Conservation (phyloP, 139 green algal genomes). For the Ulvella scutata region DNA sequence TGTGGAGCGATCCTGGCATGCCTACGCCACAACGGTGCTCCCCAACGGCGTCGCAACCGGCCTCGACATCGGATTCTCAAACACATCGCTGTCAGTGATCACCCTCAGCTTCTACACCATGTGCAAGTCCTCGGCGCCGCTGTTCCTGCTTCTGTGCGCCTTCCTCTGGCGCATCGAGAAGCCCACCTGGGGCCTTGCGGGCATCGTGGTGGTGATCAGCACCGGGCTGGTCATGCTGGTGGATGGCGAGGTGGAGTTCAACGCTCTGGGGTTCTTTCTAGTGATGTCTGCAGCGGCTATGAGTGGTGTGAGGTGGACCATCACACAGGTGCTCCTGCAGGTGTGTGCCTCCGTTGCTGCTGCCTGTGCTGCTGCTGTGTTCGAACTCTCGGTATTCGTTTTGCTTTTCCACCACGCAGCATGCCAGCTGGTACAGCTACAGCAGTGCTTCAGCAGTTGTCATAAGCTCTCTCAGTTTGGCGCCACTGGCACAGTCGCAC, state of each 20-base stretch:
- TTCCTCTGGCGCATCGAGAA: slow-evolving; percentile 79
- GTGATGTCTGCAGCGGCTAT: slow-evolving; percentile 74
- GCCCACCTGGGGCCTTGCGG: slow-evolving; percentile 51
- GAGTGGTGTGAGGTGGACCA: slow-evolving; percentile 71
- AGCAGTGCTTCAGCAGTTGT: too few relatives aligned
- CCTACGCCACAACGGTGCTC: slow-evolving; percentile 33
- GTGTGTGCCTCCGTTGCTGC: too few relatives aligned
- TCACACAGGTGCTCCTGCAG: slow-evolving; percentile 75
- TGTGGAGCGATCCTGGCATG: neutral
- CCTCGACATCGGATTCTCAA: slow-evolving; percentile 87
- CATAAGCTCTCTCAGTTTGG: too few relatives aligned
- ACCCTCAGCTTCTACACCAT: slow-evolving; percentile 91
- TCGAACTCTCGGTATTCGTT: neutral
- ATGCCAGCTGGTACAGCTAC: neutral
- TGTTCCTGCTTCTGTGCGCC: slow-evolving; percentile 87
- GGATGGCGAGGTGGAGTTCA: slow-evolving; percentile 71
- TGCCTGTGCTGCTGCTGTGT: neutral
- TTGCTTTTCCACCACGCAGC: neutral
- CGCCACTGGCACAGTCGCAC: too few relatives aligned
- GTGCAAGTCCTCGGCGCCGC: slow-evolving; percentile 78
- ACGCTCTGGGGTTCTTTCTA: slow-evolving; percentile 61
- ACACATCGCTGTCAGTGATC: slow-evolving; percentile 78
- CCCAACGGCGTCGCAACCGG: slow-evolving; percentile 78
- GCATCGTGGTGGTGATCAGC: slow-evolving; percentile 63
- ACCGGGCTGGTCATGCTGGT: slow-evolving; percentile 76